These are phyloP conservation scores for Panicum miliaceum DNA, from an alignment of 176 grass and related monocot genomes.

Conservation along the genomic window DNA sequence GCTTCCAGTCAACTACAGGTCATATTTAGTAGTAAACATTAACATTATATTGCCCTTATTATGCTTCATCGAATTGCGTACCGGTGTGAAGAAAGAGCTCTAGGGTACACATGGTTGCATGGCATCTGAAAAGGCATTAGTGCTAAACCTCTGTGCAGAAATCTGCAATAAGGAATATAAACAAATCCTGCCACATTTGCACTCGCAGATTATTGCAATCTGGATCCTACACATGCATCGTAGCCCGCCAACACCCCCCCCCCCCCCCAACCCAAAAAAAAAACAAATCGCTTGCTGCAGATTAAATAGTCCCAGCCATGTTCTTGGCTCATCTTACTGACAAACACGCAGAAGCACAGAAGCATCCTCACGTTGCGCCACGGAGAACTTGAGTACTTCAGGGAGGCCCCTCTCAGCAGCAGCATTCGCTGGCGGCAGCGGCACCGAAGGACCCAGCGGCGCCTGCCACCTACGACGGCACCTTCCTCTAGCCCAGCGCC, in stretches of 20 bases:
- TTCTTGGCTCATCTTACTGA: background rate
- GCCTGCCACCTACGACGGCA: conserved; percentile 37
- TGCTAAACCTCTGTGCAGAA: background rate
- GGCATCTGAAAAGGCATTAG: background rate
- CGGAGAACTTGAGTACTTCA: conserved; percentile 53
- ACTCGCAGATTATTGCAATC: background rate
- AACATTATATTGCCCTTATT: background rate
- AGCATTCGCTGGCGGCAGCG: background rate
- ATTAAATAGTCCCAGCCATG: conserved; percentile 10
- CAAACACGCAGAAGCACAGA: background rate
- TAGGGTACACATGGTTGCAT: background rate
- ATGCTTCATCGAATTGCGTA: background rate
- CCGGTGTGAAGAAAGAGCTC: background rate
- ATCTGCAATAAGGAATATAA: background rate
- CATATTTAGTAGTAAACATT: background rate
- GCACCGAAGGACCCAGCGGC: conserved; percentile 28
- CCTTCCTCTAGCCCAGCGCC: conserved; percentile 50
- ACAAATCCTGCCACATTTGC: background rate
- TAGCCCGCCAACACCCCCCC: no score
- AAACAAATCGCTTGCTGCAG: conserved; percentile 6
- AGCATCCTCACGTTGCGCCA: conserved; percentile 61
- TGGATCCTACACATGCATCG: conserved; percentile 1
- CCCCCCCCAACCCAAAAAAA: no score
- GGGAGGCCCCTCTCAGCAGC: no score
- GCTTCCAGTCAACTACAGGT: background rate